These are phyloP conservation scores for Fusarium albosuccineum DNA, from an alignment of 2,329 filamentous ascomycete genomes.

Conservation along the genomic window DNA sequence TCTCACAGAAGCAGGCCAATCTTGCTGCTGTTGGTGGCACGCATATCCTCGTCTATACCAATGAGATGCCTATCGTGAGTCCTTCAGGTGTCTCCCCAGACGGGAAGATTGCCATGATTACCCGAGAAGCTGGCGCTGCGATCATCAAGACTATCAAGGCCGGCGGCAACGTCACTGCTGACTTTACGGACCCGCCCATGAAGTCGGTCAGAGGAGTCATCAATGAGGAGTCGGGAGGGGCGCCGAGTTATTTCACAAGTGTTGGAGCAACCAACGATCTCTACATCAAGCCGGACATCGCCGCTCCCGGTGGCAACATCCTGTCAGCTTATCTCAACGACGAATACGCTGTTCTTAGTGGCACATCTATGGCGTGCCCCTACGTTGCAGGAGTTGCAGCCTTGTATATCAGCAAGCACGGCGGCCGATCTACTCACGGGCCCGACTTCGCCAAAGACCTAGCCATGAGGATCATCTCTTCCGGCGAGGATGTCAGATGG, in stretches of 20 bases:
- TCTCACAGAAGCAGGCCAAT: background rate
- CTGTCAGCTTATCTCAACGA: constrained; percentile 57
- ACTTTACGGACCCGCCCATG: background rate
- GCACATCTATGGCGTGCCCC: constrained; percentile 64
- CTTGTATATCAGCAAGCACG: constrained; percentile 51
- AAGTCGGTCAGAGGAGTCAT: background rate
- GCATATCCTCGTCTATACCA: background rate
- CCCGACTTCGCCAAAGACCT: constrained; percentile 48
- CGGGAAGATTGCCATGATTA: background rate
- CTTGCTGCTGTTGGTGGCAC: background rate
- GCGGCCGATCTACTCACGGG: constrained; percentile 50
- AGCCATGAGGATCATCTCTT: constrained; percentile 50
- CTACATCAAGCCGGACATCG: constrained; percentile 58
- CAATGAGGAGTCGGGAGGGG: constrained; percentile 1
- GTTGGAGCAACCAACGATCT: constrained; percentile 47
- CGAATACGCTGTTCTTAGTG: constrained; percentile 54
- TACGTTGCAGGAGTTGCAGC: constrained; percentile 59
- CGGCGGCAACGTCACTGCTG: background rate
- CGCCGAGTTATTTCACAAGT: background rate
- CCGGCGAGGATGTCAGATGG: constrained; percentile 33
- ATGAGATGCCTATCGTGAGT: background rate
- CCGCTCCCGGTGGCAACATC: constrained; percentile 56
- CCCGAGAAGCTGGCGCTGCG: background rate
- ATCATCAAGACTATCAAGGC: constrained; percentile 1
- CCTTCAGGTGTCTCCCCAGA: background rate